A percentile compares a stretch with the other conserved stretches of the same genome.
Evolutionary conservation across 1,139 yeast genomes (phyloP).

Genomic region (Hyphopichia pseudoburtonii): DNA sequence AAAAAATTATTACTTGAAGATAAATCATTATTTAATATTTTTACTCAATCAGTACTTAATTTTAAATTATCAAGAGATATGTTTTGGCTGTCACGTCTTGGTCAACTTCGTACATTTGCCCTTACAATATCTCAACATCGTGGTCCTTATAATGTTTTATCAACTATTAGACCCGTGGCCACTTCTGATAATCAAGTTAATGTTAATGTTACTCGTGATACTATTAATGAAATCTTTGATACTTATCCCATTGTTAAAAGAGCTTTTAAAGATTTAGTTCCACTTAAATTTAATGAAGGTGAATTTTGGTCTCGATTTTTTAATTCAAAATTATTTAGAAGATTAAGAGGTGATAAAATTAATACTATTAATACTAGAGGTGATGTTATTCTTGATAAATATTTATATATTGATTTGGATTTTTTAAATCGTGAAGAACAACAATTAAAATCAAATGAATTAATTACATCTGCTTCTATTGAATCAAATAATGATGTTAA

Average conservation of each 20-base stretch:
- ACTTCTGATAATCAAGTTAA: constrained; percentile 88
- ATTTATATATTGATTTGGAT: constrained; percentile 59
- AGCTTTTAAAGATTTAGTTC: constrained; percentile 89
- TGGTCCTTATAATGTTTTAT: constrained; percentile 92
- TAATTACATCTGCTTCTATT: too few species aligned
- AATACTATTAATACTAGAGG: constrained; percentile 71
- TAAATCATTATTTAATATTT: constrained; percentile 67
- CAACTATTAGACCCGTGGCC: constrained; percentile 91
- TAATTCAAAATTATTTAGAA: constrained; percentile 81
- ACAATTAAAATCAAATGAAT: constrained; percentile 10
- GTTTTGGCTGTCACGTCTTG: constrained; percentile 86
- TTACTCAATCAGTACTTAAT: constrained; percentile 85
- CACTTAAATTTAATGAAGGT: constrained; percentile 74
- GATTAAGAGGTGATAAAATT: constrained; percentile 85
- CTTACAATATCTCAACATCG: constrained; percentile 78
- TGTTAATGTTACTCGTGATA: constrained; percentile 88
- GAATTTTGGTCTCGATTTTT: constrained; percentile 98
- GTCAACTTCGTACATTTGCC: constrained; percentile 81
- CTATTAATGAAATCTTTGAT: constrained; percentile 84
- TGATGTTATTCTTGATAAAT: constrained; percentile 82
- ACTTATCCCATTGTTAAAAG: constrained; percentile 91
- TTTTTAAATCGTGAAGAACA: constrained; percentile 45
- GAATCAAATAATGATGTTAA: constrained; percentile 11
- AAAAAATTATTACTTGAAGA: constrained; percentile 74
- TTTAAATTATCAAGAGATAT: constrained; percentile 75